Conservation (phyloP, 1,139 yeast genomes). For the Suhomyces maxii region DNA sequence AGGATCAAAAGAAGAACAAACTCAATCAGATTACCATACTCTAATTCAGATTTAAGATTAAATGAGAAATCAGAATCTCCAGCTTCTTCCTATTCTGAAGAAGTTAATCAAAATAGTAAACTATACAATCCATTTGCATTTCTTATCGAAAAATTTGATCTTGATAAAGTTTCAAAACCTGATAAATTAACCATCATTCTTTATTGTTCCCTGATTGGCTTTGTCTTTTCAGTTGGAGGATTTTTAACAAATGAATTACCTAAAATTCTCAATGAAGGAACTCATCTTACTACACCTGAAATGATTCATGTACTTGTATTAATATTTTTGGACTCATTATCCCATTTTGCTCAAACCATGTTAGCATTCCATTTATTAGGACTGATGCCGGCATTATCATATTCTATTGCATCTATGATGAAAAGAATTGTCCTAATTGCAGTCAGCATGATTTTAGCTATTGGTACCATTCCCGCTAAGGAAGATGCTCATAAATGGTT, state of each 20-base stretch:
- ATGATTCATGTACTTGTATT: constrained; percentile 20
- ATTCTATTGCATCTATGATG: constrained; percentile 46
- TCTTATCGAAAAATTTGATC: constrained; percentile 18
- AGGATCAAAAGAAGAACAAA: constrained; percentile 28
- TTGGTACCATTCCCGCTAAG: constrained; percentile 19
- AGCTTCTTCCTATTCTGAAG: constrained; percentile 15
- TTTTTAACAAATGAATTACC: constrained; percentile 35
- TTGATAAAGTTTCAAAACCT: constrained; percentile 28
- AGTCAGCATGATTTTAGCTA: constrained; percentile 31
- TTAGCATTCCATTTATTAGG: constrained; percentile 40
- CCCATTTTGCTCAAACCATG: constrained; percentile 38
- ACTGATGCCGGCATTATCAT: constrained; percentile 41
- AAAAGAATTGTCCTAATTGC: constrained; percentile 41
- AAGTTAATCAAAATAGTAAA: constrained; percentile 19
- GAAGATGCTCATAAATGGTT: constrained; percentile 21
- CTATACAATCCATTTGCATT: constrained; percentile 26
- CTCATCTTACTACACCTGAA: constrained; percentile 5
- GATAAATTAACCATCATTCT: constrained; percentile 42
- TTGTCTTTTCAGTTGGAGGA: constrained; percentile 31
- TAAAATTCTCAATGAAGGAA: constrained; percentile 5
- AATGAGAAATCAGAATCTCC: constrained; percentile 19
- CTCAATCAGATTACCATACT: constrained; percentile 32
- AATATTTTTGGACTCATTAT: constrained; percentile 32
- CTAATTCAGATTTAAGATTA: constrained; percentile 34
- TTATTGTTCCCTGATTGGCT: constrained; percentile 39